These are phyloP conservation scores for Eutrema salsugineum DNA, from an alignment of 441 rosid genomes.

Conservation along the genomic window DNA sequence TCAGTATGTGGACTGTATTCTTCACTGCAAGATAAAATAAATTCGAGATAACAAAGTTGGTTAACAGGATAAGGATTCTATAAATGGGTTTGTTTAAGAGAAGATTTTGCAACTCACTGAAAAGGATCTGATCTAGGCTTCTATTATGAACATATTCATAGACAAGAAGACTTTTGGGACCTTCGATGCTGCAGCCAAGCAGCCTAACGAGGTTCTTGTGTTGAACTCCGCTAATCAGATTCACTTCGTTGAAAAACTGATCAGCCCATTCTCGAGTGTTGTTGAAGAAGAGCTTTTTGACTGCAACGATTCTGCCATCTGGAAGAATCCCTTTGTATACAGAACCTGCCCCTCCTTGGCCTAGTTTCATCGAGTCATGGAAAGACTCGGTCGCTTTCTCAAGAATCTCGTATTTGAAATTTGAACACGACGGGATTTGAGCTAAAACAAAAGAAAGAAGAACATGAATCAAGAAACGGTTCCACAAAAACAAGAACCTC, in stretches of 20 bases:
- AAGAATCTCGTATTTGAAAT: constrained; percentile 55
- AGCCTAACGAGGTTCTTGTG: constrained; percentile 69
- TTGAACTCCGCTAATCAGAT: constrained; percentile 53
- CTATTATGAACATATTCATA: constrained; percentile 69
- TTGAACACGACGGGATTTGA: constrained; percentile 29
- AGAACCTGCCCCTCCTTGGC: constrained; percentile 76
- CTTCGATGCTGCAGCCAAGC: constrained; percentile 80
- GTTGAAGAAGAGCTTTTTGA: constrained; percentile 62
- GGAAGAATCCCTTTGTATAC: constrained; percentile 65
- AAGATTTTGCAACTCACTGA: constrained; percentile 34
- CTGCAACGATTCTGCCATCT: constrained; percentile 57
- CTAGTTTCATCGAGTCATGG: constrained; percentile 50
- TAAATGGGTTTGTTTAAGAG: neutral
- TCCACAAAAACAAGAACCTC: neutral
- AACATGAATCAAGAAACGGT: neutral
- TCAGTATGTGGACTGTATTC: constrained; percentile 38
- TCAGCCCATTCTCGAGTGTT: constrained; percentile 67
- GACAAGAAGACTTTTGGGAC: constrained; percentile 72
- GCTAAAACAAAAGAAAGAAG: constrained; percentile 13
- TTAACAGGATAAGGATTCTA: neutral
- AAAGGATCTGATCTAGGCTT: constrained; percentile 69
- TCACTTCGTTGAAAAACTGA: constrained; percentile 76
- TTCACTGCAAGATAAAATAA: constrained; percentile 35
- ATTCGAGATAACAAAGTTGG: neutral
- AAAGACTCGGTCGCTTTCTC: constrained; percentile 57